Evolutionary conservation across 495 filamentous ascomycete genomes (phyloP).

Genomic region (Aspergillus incahuasiensis): DNA sequence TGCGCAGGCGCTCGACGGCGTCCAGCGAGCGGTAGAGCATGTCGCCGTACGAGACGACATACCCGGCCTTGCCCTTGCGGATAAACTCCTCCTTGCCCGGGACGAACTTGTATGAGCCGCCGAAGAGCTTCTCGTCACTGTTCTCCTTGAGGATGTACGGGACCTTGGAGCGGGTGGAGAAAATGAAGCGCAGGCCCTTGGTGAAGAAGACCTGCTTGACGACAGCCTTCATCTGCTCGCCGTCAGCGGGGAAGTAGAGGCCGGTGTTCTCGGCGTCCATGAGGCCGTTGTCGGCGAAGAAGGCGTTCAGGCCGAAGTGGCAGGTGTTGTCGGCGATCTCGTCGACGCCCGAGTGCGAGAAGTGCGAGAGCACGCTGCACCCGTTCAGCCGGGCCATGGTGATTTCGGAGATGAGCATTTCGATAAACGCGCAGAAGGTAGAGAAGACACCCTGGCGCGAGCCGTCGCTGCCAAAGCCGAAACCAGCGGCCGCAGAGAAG

Average conservation of each 20-base stretch:
- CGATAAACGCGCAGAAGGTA: constrained; percentile 39
- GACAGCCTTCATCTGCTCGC: constrained; percentile 43
- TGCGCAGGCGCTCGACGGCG: constrained; percentile 32
- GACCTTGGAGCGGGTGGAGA: constrained; percentile 39
- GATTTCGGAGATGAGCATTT: constrained; percentile 40
- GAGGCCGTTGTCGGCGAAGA: constrained; percentile 40
- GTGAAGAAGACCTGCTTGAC: constrained; percentile 36
- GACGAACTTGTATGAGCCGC: constrained; percentile 33
- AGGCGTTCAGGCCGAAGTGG: constrained; percentile 40
- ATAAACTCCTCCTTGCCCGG: constrained; percentile 38
- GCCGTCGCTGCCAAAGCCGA: constrained; percentile 38
- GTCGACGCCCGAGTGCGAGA: constrained; percentile 39
- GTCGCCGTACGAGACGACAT: constrained; percentile 38
- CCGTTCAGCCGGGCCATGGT: constrained; percentile 40
- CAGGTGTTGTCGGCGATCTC: constrained; percentile 43
- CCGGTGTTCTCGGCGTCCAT: constrained; percentile 30
- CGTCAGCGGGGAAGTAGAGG: constrained; percentile 40
- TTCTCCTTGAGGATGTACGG: constrained; percentile 38
- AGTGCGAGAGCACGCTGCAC: constrained; percentile 37
- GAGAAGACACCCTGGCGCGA: constrained; percentile 39
- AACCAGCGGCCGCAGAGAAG: constrained; percentile 38
- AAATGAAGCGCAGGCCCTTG: constrained; percentile 35
- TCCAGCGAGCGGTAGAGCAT: constrained; percentile 41
- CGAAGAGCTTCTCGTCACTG: constrained; percentile 33
- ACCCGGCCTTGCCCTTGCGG: constrained; percentile 32